Percentiles rank a stretch among this genome's conserved stretches.
Evolutionary conservation across 1,284 basidiomycete genomes (phyloP).

Genomic region (Austroboletus novae-zelandiae): DNA sequence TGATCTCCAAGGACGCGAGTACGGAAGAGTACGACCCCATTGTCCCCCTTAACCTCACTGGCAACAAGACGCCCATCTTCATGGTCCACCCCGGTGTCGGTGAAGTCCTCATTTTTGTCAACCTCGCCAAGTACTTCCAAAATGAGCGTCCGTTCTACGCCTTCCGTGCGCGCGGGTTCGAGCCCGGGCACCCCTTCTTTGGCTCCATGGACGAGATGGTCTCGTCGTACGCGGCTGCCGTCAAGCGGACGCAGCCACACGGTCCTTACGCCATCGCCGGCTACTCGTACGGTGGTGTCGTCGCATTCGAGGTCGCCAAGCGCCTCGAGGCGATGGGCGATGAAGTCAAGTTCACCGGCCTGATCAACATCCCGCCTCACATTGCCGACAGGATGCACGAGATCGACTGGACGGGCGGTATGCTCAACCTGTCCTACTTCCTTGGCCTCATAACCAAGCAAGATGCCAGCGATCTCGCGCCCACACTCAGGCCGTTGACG

Average conservation of each 20-base stretch:
- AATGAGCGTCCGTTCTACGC: slow-evolving; percentile 45
- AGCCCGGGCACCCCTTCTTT: slow-evolving; percentile 38
- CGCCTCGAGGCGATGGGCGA: slow-evolving; percentile 37
- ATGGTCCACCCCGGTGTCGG: slow-evolving; percentile 36
- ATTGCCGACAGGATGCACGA: slow-evolving; percentile 44
- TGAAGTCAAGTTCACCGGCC: slow-evolving; percentile 40
- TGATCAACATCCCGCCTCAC: slow-evolving; percentile 44
- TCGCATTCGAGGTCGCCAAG: slow-evolving; percentile 47
- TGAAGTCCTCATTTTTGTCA: slow-evolving; percentile 42
- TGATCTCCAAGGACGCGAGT: slow-evolving; percentile 16
- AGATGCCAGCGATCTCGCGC: slow-evolving; percentile 20
- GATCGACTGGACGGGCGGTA: slow-evolving; percentile 39
- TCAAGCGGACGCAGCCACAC: slow-evolving; percentile 36
- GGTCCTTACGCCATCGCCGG: slow-evolving; percentile 48
- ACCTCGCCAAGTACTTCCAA: slow-evolving; percentile 39
- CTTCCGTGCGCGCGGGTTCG: slow-evolving; percentile 44
- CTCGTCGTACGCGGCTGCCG: slow-evolving; percentile 37
- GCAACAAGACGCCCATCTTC: slow-evolving; percentile 43
- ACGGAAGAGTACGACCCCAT: slow-evolving; percentile 32
- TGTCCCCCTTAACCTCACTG: slow-evolving; percentile 39
- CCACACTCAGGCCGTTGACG: slow-evolving; percentile 16
- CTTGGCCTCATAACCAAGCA: slow-evolving; percentile 29
- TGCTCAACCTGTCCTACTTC: slow-evolving; percentile 37
- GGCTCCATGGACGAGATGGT: slow-evolving; percentile 43
- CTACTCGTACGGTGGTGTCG: slow-evolving; percentile 49